Base-by-base conservation (phyloP, 2,329 filamentous ascomycete species). In the Ophiosphaerella narmari region DNA sequence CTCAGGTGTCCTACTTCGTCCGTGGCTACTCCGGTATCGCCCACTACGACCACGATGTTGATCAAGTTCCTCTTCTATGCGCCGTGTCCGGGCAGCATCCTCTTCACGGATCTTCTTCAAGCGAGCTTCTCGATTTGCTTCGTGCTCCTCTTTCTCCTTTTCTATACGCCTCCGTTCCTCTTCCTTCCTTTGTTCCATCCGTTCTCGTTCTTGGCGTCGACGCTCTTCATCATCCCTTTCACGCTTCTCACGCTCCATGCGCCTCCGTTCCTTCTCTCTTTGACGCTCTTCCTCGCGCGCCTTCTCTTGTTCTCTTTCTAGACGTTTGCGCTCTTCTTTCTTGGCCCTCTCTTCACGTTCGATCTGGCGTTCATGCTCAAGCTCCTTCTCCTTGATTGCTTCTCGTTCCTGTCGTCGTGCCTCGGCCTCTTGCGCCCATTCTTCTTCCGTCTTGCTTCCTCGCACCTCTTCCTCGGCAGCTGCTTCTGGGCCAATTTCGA, bases 361-460 rank as follows among this genome's bases (percentile, higher is more conserved):
- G 52, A 75, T 75, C 46, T 83, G 82, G 16, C 78, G 78, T 55
- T 87, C 82, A 57, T 84, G 81, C 41, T 84, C 82, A 16, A 78
- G 77, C 51, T 86, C 82, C 60, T 84, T 83, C 39, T 86, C 82
- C 46, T 85, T 80, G 8, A 85, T 77, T 31, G 80, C 80, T 54
- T 86, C 84, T 9, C 88, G 82, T 46, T 86, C 82, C 7, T 80
- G 78, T 31, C 82, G 78, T 42, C 85, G 83, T 6, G 76, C 77
- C 8, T 83, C 80, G 2, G 86, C 86, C 51, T 90, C 88, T 39
- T 80, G 80, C 1, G 83, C 85, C 69, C 91, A 93, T 41, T 88
- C 85, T 47, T 86, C 83, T 59, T 93, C 89, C 1, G 85, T 88
- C 71, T 89, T 91, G 40, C 82, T 78, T 14, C 89, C 89, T 45